Percentiles rank a stretch among this genome's conserved stretches.
Evolutionary conservation across 2,329 filamentous ascomycete genomes (phyloP).

Genomic region (Parascedosporium putredinis): DNA sequence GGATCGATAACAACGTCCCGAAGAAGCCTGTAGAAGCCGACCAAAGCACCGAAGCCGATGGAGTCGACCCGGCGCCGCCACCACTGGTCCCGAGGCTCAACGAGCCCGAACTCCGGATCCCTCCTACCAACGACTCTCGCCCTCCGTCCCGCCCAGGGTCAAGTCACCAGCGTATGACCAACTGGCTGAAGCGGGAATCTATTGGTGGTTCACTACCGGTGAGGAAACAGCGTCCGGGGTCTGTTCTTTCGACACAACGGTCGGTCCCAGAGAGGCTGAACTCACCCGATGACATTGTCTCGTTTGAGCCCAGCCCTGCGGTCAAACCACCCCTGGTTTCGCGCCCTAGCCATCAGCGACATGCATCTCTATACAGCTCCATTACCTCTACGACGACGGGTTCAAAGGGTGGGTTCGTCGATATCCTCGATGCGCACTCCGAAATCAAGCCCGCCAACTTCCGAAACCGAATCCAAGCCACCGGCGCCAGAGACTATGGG

Average conservation of each 20-base stretch:
- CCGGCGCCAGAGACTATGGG: slow-evolving; percentile 45
- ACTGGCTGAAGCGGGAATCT: not conserved
- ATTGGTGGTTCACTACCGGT: not conserved
- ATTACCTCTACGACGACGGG: not conserved
- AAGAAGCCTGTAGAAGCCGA: not conserved
- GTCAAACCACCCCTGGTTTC: slow-evolving; percentile 9
- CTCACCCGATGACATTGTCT: not conserved
- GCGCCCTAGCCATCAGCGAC: slow-evolving; percentile 7
- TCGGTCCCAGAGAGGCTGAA: not conserved
- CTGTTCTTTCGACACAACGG: not conserved
- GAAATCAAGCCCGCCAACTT: slow-evolving; percentile 39
- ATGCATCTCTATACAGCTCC: slow-evolving; percentile 9
- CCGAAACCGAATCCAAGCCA: slow-evolving; percentile 34
- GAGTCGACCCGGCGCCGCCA: not conserved
- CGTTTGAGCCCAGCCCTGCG: slow-evolving; percentile 11
- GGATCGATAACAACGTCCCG: slow-evolving; percentile 1
- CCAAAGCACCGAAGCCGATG: not conserved
- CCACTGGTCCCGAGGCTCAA: not conserved
- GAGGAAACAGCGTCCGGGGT: not conserved
- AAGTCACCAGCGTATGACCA: not conserved
- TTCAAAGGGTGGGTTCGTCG: slow-evolving; percentile 23
- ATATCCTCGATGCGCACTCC: slow-evolving; percentile 48
- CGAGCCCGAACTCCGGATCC: not conserved
- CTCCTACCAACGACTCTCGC: not conserved
- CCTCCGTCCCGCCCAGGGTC: not conserved